Evolutionary conservation across 1,139 yeast species (phyloP).

Genomic region (Meyerozyma athensensis): DNA sequence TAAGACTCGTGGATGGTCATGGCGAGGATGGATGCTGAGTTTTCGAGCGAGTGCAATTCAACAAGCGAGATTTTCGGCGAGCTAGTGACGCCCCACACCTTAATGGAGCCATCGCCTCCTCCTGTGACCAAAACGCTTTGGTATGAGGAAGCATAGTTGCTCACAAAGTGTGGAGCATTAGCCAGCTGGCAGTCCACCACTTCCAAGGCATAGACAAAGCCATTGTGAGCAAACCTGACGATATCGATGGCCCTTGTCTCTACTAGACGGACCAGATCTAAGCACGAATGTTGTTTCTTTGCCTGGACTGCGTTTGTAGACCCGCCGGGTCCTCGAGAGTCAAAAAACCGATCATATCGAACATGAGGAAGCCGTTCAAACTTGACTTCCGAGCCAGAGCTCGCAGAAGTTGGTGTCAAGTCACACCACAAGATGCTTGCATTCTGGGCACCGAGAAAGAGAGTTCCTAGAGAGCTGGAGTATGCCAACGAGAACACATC

Average conservation of each 20-base stretch:
- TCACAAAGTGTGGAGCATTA: constrained; percentile 16
- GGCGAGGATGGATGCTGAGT: constrained; percentile 67
- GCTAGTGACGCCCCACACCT: constrained; percentile 55
- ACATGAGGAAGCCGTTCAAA: constrained; percentile 62
- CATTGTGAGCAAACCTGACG: constrained; percentile 82
- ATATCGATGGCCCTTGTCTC: constrained; percentile 68
- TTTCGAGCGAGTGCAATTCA: constrained; percentile 46
- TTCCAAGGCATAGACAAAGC: constrained; percentile 76
- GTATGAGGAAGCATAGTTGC: constrained; percentile 14
- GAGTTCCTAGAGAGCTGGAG: constrained; percentile 52
- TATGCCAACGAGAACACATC: constrained; percentile 85
- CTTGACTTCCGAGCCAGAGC: constrained; percentile 10
- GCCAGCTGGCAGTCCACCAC: constrained; percentile 15
- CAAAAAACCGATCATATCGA: constrained; percentile 83
- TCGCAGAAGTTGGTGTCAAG: constrained; percentile 15
- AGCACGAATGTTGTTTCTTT: not conserved
- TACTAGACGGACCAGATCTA: constrained; percentile 28
- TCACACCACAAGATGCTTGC: constrained; percentile 78
- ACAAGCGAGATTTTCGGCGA: constrained; percentile 11
- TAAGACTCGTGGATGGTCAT: constrained; percentile 60
- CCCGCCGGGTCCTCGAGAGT: constrained; percentile 85
- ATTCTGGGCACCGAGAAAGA: constrained; percentile 88
- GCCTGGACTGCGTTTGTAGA: not conserved
- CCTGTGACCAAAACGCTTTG: constrained; percentile 41
- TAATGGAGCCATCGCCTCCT: constrained; percentile 87